Percentiles rank a stretch among this genome's conserved stretches.
Conservation (phyloP, 306 rosid genomes). For the Rosa multiflora region DNA sequence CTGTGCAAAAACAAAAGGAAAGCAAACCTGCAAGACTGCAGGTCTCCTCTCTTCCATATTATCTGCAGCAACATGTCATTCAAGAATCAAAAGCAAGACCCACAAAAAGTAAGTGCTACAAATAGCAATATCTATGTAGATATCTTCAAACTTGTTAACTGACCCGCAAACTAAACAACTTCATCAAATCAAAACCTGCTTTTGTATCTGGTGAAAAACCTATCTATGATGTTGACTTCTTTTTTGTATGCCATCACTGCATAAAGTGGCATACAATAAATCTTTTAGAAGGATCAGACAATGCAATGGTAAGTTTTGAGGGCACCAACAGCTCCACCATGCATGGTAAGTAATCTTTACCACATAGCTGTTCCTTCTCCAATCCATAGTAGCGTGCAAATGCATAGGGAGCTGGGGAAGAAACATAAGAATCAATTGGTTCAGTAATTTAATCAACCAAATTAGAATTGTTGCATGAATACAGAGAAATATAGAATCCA, state of each 20-base stretch:
- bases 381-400: constrained; percentile 39
- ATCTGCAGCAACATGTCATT: too few relatives aligned
- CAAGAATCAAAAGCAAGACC: not conserved
- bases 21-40: too few relatives aligned
- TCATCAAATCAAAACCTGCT: not conserved
- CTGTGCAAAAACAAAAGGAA: too few relatives aligned
- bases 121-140: not conserved
- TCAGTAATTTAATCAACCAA: not conserved
- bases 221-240: not conserved
- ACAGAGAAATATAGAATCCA: not conserved
- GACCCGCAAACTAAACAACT: not conserved
- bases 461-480: not conserved
- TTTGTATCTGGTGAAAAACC: not conserved
- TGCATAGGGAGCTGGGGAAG: constrained; percentile 44
- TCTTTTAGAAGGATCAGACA: constrained; percentile 10
- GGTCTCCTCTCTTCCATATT: too few relatives aligned
- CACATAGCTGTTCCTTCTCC: constrained; percentile 46
- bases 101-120: not conserved
- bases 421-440: not conserved
- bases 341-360: constrained; percentile 37
- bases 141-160: not conserved
- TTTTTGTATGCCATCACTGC: not conserved
- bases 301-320: constrained; percentile 39
- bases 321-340: constrained; percentile 23
- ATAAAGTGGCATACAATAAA: constrained; percentile 1